These are phyloP conservation scores for Fusarium tjaetaba DNA, from an alignment of 2,329 filamentous ascomycete genomes.

Conservation along the genomic window DNA sequence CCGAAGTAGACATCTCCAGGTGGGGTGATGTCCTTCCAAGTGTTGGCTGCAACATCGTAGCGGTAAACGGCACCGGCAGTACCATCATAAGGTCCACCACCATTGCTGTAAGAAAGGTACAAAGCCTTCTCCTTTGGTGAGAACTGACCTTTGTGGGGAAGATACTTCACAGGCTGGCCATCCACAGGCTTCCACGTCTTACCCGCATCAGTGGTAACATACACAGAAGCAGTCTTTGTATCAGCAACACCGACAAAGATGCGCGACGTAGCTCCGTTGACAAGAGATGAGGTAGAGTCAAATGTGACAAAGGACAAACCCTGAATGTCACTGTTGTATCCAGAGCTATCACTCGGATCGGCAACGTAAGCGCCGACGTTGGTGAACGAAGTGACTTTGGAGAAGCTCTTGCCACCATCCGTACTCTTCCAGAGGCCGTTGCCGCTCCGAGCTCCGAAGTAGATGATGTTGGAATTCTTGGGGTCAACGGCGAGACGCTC, in stretches of 20 bases:
- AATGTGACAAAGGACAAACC: slow-evolving; percentile 65
- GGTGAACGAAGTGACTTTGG: slow-evolving; percentile 62
- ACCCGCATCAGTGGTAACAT: slow-evolving; percentile 63
- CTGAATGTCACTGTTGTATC: slow-evolving; percentile 56
- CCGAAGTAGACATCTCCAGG: slow-evolving; percentile 61
- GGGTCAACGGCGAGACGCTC: slow-evolving; percentile 69
- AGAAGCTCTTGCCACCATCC: slow-evolving; percentile 64
- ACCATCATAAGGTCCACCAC: slow-evolving; percentile 67
- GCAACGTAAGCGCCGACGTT: slow-evolving; percentile 60
- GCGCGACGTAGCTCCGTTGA: slow-evolving; percentile 60
- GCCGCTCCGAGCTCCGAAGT: slow-evolving; percentile 67
- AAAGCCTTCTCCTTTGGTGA: slow-evolving; percentile 62
- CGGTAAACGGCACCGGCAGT: slow-evolving; percentile 62
- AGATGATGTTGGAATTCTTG: slow-evolving; percentile 64
- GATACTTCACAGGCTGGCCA: slow-evolving; percentile 60
- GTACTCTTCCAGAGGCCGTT: slow-evolving; percentile 68
- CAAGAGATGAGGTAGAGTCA: slow-evolving; percentile 59
- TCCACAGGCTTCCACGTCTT: slow-evolving; percentile 61
- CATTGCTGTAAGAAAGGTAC: slow-evolving; percentile 65
- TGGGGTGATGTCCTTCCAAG: slow-evolving; percentile 67
- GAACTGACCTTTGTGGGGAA: slow-evolving; percentile 65
- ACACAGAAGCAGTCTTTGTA: slow-evolving; percentile 62
- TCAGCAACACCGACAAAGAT: slow-evolving; percentile 68
- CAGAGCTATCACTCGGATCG: slow-evolving; percentile 56
- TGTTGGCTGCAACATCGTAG: slow-evolving; percentile 59